Percentiles rank a stretch among this genome's conserved stretches.
Conservation (phyloP, 176 grass and related monocot species). For the Musa beccarii region DNA sequence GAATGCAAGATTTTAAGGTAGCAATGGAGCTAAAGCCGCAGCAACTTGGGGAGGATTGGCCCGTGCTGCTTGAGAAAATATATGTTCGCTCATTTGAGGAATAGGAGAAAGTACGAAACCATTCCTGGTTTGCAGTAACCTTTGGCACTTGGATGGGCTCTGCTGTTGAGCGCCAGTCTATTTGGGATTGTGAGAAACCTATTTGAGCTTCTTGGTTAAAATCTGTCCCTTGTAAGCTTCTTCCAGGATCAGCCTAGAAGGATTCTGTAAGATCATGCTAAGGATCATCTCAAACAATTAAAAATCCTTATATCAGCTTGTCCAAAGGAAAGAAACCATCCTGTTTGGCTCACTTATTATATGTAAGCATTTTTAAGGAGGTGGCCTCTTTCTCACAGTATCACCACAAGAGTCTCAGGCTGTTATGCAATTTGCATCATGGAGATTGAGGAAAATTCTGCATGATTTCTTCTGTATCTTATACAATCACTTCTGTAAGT, state of each 20-base stretch:
- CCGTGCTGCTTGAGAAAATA: conserved; percentile 81
- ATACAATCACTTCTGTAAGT: conserved; percentile 5
- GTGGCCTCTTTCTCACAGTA: background rate
- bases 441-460: background rate
- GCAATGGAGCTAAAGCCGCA: conserved; percentile 90
- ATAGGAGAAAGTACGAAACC: conserved; percentile 36
- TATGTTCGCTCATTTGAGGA: conserved; percentile 54
- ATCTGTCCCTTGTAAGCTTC: background rate
- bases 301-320: background rate
- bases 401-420: background rate
- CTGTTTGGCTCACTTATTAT: background rate
- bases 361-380: background rate
- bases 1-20: conserved; percentile 70
- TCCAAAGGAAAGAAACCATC: background rate
- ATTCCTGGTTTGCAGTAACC: conserved; percentile 17
- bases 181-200: background rate
- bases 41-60: conserved; percentile 74
- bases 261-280: conserved; percentile 13
- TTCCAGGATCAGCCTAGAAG: background rate
- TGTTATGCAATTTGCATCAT: background rate
- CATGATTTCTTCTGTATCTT: background rate
- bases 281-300: background rate
- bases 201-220: conserved; percentile 25
- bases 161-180: background rate
- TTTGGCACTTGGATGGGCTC: background rate